Evolutionary conservation across 805 yeast genomes (phyloP), one percentile per base, ranked within the genome.

Genomic region (Candida pini): DNA sequence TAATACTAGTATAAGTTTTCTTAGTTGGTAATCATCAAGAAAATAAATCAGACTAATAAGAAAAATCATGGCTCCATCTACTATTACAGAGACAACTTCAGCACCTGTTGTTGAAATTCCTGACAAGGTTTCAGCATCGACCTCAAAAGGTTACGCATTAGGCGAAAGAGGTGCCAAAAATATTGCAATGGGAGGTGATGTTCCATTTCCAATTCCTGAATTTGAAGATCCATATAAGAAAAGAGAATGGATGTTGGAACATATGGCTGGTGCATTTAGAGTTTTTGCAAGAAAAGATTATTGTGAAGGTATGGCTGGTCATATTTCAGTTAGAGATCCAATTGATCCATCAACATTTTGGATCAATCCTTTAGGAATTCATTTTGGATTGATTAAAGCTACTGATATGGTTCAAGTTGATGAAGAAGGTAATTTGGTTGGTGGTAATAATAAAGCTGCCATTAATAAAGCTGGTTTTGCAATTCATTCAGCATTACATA

Each of bases 271-370:
- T 21, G 88, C 89, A 1, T 84, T 84, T 63, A 68, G 94, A 41
- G 71, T 80, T 2, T 82, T 85, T 55, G 86, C 83, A 10, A 69
- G 92, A 51, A 73, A 72, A 45, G 85, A 83, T n/a, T 84, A 64
- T 55, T 64, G 76, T 14, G 86, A 82, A 53, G 95, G 94, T n/a
- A 59, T 76, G 13, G 88, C 94, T 0, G 95, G 95, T 16, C 95
- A 85, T 53, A 84, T 85, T 38, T 79, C 90, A 9, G 70, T 85
- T 6, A 69, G 90, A 44, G 95, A 85, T 51, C 94, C 95, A 3
- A 74, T 81, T 30, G 76, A 78, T 41, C 79, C 80, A 10, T 56
- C 66, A 30, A 81, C 88, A 2, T 85, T 85, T 54, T 85, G 94
- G 95, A 82, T 85, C 52, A 85, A 85, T 58, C 95, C 95, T 3